Evolutionary conservation across 495 filamentous ascomycete genomes (phyloP).

Genomic region (Pseudevernia furfuracea): DNA sequence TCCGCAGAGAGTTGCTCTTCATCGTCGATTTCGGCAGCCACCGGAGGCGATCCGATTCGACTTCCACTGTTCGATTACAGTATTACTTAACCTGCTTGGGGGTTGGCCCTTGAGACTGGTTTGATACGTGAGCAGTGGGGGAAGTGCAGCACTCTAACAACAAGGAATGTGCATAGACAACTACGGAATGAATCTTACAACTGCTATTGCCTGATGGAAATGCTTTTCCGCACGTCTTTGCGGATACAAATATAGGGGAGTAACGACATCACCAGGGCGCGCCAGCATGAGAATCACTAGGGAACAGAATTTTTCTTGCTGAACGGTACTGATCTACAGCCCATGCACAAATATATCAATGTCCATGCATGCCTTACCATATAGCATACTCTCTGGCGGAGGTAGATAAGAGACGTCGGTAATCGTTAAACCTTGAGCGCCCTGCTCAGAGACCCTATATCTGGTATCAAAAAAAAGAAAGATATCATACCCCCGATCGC

Average conservation of each 20-base stretch:
- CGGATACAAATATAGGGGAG: not conserved
- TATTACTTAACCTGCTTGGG: too few species aligned
- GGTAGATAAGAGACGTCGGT: not conserved
- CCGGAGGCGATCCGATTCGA: too few species aligned
- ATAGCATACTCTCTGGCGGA: not conserved
- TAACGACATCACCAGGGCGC: not conserved
- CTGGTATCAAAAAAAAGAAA: conserved; percentile 14
- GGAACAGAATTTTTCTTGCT: not conserved
- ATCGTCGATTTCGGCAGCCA: too few species aligned
- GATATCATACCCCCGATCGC: not conserved
- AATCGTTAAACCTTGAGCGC: not conserved
- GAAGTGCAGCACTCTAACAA: not conserved
- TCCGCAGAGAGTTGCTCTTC: too few species aligned
- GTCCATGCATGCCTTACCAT: not conserved
- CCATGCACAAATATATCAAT: not conserved
- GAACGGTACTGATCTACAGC: not conserved
- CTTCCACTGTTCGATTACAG: too few species aligned
- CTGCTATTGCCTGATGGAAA: not conserved
- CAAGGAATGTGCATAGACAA: not conserved
- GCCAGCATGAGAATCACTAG: not conserved
- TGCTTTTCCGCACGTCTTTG: not conserved
- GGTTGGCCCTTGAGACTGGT: not conserved
- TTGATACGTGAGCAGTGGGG: not conserved
- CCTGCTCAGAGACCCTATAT: conserved; percentile 4
- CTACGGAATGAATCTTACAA: not conserved